A percentile compares a stretch with the other conserved stretches of the same genome.
Conservation (phyloP, 352 stramenopile genomes). For the Globisporangium alternatum region DNA sequence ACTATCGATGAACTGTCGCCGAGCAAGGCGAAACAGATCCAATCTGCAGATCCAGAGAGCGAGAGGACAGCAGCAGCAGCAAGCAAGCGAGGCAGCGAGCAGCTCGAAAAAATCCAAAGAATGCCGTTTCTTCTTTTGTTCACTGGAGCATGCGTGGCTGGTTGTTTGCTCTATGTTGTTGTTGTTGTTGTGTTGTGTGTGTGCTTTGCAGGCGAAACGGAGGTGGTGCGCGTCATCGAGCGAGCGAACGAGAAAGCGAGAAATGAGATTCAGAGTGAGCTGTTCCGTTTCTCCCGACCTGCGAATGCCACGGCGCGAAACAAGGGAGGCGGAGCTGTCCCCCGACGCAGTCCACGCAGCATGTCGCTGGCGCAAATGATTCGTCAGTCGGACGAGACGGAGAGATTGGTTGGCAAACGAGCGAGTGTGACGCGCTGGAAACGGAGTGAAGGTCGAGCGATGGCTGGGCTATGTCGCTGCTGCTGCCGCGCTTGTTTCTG, state of each 20-base stretch:
- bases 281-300: constrained; percentile 3
- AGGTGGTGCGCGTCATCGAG: constrained; percentile 10
- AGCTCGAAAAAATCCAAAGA: constrained; percentile 6
- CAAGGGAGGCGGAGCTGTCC: neutral
- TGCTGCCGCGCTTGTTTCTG: constrained; percentile 4
- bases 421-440: neutral
- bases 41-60: neutral
- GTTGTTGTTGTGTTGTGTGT: neutral
- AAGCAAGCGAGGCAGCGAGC: no score
- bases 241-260: neutral
- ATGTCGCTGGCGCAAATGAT: neutral
- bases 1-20: neutral
- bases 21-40: neutral
- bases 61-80: neutral
- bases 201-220: constrained; percentile 6
- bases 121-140: constrained; percentile 11
- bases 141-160: neutral
- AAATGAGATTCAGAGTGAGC: constrained; percentile 1
- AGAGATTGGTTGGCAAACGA: neutral
- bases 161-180: neutral
- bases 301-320: neutral
- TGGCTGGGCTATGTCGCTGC: constrained; percentile 8
- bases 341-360: neutral
- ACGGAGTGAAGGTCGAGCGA: constrained; percentile 10
- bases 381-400: neutral